Conservation (phyloP, 306 rosid genomes). For the Dryas drummondii region DNA sequence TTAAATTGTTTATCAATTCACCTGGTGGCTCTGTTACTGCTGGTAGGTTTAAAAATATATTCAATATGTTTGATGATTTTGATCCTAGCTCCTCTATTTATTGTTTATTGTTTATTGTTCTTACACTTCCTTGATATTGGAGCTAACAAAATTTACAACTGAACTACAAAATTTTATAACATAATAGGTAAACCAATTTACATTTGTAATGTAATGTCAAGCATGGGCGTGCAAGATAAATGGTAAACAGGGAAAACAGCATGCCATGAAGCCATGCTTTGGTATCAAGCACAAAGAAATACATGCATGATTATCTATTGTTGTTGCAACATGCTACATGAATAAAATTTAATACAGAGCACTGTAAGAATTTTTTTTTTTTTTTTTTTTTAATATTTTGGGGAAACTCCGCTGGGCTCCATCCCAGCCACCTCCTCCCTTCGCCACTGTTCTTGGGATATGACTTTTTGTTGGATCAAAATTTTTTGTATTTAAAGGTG, state of each 20-base stretch:
- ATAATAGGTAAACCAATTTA: background rate
- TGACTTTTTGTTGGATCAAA: background rate
- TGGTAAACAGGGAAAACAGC: background rate
- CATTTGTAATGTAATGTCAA: background rate
- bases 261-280: background rate
- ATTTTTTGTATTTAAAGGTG: background rate
- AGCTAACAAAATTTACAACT: no score
- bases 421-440: background rate
- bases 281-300: background rate
- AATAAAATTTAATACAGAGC: background rate
- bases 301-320: background rate
- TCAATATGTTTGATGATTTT: background rate
- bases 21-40: constrained; percentile 98
- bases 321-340: background rate
- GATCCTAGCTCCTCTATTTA: background rate
- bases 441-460: background rate
- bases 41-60: constrained; percentile 44
- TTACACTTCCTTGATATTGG: no score
- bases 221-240: background rate
- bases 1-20: constrained; percentile 82
- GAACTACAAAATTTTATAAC: background rate
- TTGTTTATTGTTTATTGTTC: no score
- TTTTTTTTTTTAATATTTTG: background rate
- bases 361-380: background rate
- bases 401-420: background rate